These are phyloP conservation scores for Misopates orontium DNA, from an alignment of 257 asterid species.

Conservation along the genomic window DNA sequence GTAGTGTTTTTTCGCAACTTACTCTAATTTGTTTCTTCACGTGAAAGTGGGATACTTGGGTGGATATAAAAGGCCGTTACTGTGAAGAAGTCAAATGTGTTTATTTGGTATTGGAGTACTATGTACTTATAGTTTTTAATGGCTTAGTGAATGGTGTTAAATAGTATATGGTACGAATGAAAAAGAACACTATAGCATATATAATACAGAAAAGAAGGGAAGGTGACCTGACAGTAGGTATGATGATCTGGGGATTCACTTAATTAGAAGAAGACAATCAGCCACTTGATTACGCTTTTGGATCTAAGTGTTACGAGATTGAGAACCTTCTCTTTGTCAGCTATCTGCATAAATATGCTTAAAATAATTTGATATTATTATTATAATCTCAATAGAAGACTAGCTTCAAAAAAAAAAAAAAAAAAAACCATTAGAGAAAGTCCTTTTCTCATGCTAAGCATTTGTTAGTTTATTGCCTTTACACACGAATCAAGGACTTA, in stretches of 20 bases:
- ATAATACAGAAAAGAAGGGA: neutral
- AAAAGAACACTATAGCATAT: too few relatives aligned
- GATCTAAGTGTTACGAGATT: constrained; percentile 1
- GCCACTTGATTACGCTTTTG: constrained; percentile 5
- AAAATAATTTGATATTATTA: too few relatives aligned
- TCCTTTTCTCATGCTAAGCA: too few relatives aligned
- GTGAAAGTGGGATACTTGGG: neutral
- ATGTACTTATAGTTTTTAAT: neutral
- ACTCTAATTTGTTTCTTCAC: neutral
- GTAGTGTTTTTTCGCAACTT: too few relatives aligned
- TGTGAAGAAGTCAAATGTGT: neutral
- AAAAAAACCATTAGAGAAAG: too few relatives aligned
- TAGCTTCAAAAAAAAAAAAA: too few relatives aligned
- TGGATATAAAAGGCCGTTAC: neutral
- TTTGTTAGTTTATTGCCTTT: too few relatives aligned
- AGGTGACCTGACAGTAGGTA: neutral
- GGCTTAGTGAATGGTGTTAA: neutral
- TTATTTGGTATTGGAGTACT: neutral
- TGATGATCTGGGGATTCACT: constrained; percentile 13
- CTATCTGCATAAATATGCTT: neutral
- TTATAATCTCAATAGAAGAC: too few relatives aligned
- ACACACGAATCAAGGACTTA: too few relatives aligned
- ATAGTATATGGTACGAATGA: neutral
- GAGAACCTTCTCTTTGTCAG: constrained; percentile 10
- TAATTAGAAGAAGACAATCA: neutral